phyloP scores from a whole-genome alignment of 1,139 yeast species.

The Spencermartinsiella ligniputridi region DNA sequence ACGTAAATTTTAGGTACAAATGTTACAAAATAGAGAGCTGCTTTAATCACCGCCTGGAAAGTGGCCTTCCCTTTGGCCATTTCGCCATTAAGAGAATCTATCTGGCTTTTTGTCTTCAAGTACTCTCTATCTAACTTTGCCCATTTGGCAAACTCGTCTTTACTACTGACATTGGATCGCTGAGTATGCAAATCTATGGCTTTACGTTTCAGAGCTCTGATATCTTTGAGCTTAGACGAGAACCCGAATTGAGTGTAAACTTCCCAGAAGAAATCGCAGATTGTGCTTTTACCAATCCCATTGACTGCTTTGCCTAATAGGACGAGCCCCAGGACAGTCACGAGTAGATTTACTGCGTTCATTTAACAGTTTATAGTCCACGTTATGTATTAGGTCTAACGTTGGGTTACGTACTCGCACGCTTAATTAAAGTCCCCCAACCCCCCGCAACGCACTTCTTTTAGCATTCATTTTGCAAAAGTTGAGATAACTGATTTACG shows the following conservation, averaged over 20 bases:
- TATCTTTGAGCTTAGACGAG: conserved; percentile 34
- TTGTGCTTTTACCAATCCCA: conserved; percentile 10
- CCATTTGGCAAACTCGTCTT: conserved; percentile 95
- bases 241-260: conserved; percentile 38
- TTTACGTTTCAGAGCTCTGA: conserved; percentile 42
- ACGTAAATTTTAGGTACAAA: conserved; percentile 42
- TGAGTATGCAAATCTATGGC: conserved; percentile 47
- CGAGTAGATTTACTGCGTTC: neutral
- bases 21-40: conserved; percentile 28
- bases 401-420: neutral
- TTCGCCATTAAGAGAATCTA: conserved; percentile 41
- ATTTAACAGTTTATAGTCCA: neutral
- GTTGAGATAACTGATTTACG: too few relatives aligned
- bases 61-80: conserved; percentile 38
- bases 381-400: too few relatives aligned
- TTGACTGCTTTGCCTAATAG: conserved; percentile 8
- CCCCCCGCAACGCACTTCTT: too few relatives aligned
- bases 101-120: conserved; percentile 54
- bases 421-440: neutral
- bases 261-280: conserved; percentile 35
- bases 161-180: conserved; percentile 68
- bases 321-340: conserved; percentile 2
- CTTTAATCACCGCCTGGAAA: conserved; percentile 33
- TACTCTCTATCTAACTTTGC: conserved; percentile 78
- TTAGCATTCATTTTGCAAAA: too few relatives aligned